Percentiles rank a stretch among this genome's conserved stretches.
These are phyloP conservation scores for Lichtheimia hyalospora DNA, from an alignment of 371 early-diverging fungal species.

Conservation along the genomic window DNA sequence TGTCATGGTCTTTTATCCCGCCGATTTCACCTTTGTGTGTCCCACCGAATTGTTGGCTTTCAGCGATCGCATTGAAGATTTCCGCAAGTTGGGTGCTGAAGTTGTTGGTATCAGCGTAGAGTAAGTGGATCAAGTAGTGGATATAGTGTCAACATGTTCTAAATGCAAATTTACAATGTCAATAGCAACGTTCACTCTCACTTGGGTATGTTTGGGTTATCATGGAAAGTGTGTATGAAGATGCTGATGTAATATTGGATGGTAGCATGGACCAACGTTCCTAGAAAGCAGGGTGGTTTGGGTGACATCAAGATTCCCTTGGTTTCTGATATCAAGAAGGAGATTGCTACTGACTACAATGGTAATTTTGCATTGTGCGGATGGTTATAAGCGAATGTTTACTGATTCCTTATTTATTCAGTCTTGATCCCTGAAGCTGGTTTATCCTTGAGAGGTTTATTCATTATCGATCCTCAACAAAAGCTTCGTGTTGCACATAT, in stretches of 20 bases:
- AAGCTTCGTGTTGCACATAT: conserved; percentile 63
- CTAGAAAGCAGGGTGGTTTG: conserved; percentile 83
- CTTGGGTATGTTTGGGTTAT: conserved; percentile 28
- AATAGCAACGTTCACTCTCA: conserved; percentile 48
- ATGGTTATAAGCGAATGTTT: conserved; percentile 4
- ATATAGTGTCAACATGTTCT: too few species aligned
- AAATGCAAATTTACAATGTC: conserved; percentile 13
- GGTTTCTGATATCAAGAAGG: conserved; percentile 84
- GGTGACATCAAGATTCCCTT: conserved; percentile 80
- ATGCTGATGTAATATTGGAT: conserved; percentile 13
- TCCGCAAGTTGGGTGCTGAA: conserved; percentile 66
- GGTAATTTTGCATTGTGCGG: conserved; percentile 63
- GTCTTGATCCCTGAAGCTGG: conserved; percentile 73
- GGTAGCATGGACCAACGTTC: conserved; percentile 59
- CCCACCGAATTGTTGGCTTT: conserved; percentile 72
- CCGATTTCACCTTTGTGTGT: conserved; percentile 59
- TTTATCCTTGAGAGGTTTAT: conserved; percentile 71
- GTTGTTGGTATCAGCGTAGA: conserved; percentile 86
- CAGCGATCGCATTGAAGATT: conserved; percentile 63
- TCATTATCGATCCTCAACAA: conserved; percentile 93
- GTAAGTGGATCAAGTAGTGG: conserved; percentile 31
- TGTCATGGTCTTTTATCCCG: conserved; percentile 39
- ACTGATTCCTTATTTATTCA: background rate
- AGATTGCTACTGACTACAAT: conserved; percentile 81
- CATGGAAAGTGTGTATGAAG: too few species aligned